Evolutionary conservation across 805 yeast species (phyloP), one percentile per base, ranked within the genome.

Genomic region (Myxozyma kluyveri): DNA sequence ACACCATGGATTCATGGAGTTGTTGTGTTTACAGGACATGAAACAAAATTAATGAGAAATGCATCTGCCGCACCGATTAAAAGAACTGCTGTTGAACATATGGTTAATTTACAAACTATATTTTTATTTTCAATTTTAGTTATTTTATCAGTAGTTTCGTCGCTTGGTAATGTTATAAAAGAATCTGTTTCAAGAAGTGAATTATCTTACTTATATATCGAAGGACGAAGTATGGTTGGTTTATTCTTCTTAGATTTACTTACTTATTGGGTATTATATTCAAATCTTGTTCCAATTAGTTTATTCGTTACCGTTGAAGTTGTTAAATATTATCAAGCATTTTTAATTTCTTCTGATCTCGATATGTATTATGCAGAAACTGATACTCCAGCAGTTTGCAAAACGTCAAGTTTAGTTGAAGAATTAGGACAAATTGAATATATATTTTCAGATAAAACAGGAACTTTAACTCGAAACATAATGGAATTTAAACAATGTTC

Each of bases 31-130:
- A 93, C 99, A 0, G 99, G 99, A 19, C 99, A 95, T 67, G 99
- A 93, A 71, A 93, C 99, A 0, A 93, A 93, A 65, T 75, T 93
- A 60, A 91, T 93, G 98, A 81, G 99, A 67, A 93, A 93, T 72
- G 99, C 99, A 18, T 90, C 98, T 1, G 97, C 99, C 1, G 84
- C 99, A 1, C 99, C 99, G 9, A 95, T 93, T 64, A 93, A 93
- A 67, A 79, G 95, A 63, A 93, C 99, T 0, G 96, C 96, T 23
- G 97, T 95, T 12, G 99, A 93, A 73, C 81, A 95, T 67, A 86
- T 90, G 70, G 91, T 93, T 62, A 95, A 93, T 67, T 70, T 87
- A 62, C 99, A 93, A 69, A 91, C 93, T 63, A 72, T 93, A 52
- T 96, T 91, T 1, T 73, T 93, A 56, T 93, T 93, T 67, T 81